These are phyloP conservation scores for Huntiella omanensis DNA, from an alignment of 2,329 filamentous ascomycete genomes.

Conservation along the genomic window DNA sequence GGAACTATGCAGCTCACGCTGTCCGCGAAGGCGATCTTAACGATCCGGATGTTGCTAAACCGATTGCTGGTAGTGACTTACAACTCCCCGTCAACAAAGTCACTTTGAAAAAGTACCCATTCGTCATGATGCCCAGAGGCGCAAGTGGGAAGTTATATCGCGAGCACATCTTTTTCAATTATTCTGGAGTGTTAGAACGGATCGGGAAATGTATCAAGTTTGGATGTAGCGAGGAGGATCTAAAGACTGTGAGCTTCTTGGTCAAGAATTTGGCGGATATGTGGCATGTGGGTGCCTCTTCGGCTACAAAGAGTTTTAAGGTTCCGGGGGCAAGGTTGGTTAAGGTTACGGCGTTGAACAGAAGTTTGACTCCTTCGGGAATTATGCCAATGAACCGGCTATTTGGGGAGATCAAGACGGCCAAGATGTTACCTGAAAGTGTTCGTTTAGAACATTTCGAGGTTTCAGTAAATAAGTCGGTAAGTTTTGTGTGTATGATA, in stretches of 20 bases:
- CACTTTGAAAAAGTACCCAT: too few relatives aligned
- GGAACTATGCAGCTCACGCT: too few relatives aligned
- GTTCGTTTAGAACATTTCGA: constrained; percentile 3
- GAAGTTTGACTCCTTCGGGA: constrained; percentile 1
- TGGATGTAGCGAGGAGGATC: constrained; percentile 8
- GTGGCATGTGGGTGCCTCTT: constrained; percentile 5
- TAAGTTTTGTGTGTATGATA: constrained; percentile 1
- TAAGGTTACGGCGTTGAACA: constrained; percentile 1
- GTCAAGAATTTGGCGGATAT: constrained; percentile 26
- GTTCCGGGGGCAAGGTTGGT: constrained; percentile 2
- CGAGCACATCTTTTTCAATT: constrained; percentile 7
- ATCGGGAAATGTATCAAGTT: constrained; percentile 9
- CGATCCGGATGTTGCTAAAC: too few relatives aligned
- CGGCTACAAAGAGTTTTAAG: constrained; percentile 1
- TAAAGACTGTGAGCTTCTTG: constrained; percentile 1
- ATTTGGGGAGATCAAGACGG: constrained; percentile 1
- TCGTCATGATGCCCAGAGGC: too few relatives aligned
- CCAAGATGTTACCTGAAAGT: not conserved
- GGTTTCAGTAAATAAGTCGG: constrained; percentile 3
- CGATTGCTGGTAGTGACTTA: too few relatives aligned
- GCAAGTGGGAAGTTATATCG: too few relatives aligned
- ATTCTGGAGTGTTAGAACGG: constrained; percentile 3
- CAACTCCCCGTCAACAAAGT: too few relatives aligned
- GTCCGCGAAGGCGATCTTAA: too few relatives aligned
- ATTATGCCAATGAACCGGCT: constrained; percentile 2